Evolutionary conservation across 1,139 yeast genomes (phyloP).

Genomic region (Arxiozyma slooffiae): DNA sequence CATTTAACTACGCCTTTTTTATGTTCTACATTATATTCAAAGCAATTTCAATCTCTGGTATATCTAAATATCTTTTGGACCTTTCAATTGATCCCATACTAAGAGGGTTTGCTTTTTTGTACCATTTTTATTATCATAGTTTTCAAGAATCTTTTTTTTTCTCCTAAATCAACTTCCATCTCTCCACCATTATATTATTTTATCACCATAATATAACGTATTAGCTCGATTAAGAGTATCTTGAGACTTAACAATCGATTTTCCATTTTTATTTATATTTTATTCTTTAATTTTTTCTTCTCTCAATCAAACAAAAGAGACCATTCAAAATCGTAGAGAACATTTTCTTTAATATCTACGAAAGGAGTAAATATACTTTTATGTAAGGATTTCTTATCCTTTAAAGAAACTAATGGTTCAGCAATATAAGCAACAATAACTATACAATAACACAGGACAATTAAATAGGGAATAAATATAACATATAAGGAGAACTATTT

Average conservation of each 20-base stretch:
- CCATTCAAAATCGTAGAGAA: constrained; percentile 29
- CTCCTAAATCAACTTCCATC: constrained; percentile 40
- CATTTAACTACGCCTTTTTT: neutral
- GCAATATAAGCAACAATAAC: neutral
- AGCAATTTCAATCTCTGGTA: neutral
- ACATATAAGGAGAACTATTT: neutral
- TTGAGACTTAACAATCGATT: neutral
- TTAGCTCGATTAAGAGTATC: constrained; percentile 12
- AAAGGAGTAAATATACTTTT: neutral
- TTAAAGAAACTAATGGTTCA: neutral
- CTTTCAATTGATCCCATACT: neutral
- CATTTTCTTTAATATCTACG: constrained; percentile 2
- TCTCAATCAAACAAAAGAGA: constrained; percentile 82
- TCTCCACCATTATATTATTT: constrained; percentile 41
- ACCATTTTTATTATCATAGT: neutral
- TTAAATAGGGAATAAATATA: neutral
- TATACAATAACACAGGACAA: neutral
- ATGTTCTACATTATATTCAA: neutral
- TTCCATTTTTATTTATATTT: constrained; percentile 6
- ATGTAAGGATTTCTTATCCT: no score
- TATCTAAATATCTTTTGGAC: neutral
- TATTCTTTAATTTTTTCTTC: constrained; percentile 49
- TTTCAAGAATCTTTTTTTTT: neutral
- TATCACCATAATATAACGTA: constrained; percentile 13
- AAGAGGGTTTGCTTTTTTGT: neutral